Conservation (phyloP, 768 basidiomycete genomes). For the Termitomyces sp. region DNA sequence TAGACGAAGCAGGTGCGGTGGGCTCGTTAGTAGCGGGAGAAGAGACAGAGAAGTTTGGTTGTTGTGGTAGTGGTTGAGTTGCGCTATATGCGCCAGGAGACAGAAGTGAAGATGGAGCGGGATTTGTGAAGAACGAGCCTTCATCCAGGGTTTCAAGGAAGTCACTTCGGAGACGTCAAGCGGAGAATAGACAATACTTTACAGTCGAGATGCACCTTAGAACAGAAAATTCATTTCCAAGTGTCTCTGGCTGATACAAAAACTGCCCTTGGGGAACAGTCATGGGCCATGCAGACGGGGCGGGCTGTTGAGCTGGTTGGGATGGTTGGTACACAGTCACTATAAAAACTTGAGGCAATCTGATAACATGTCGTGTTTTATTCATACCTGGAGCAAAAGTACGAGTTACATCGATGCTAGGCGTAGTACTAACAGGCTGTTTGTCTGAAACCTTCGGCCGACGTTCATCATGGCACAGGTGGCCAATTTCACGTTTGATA, state of each 20-base stretch:
- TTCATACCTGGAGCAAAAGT: constrained; percentile 42
- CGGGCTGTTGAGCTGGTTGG: constrained; percentile 21
- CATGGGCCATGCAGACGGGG: constrained; percentile 47
- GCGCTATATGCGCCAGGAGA: constrained; percentile 37
- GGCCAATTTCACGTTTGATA: constrained; percentile 94
- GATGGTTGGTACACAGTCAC: constrained; percentile 33
- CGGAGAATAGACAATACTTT: not conserved
- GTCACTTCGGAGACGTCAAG: constrained; percentile 42
- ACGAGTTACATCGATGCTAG: constrained; percentile 26
- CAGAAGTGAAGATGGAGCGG: constrained; percentile 41
- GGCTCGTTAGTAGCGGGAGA: constrained; percentile 5
- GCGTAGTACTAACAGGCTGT: constrained; percentile 21
- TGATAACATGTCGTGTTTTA: not conserved
- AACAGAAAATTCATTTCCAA: constrained; percentile 80
- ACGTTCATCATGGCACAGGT: constrained; percentile 88
- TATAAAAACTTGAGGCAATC: constrained; percentile 11
- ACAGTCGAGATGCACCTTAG: constrained; percentile 50
- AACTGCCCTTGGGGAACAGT: constrained; percentile 44
- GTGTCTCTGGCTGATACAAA: constrained; percentile 64
- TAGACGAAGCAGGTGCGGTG: not conserved
- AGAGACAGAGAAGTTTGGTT: constrained; percentile 11
- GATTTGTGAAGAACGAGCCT: constrained; percentile 71
- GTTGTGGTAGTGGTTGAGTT: constrained; percentile 2
- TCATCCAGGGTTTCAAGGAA: constrained; percentile 88
- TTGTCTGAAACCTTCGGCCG: constrained; percentile 48